Evolutionary conservation across 2,329 filamentous ascomycete species (phyloP).

Genomic region (Dactylellina parvicollis): DNA sequence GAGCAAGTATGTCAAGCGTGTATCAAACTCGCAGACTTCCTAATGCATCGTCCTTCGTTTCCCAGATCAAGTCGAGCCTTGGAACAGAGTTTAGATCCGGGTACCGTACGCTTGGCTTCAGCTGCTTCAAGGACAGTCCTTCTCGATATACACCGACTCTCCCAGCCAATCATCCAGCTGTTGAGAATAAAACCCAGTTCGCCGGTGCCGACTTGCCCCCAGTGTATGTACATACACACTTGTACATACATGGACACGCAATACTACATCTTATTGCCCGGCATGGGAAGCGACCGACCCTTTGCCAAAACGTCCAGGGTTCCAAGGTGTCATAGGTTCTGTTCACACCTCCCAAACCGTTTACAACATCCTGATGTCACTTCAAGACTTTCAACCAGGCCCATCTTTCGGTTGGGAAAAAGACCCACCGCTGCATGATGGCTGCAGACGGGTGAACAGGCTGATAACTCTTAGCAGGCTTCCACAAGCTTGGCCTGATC

Average conservation of each 20-base stretch:
- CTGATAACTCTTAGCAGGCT: slow-evolving; percentile 38
- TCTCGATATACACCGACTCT: slow-evolving; percentile 7
- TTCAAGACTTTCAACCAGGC: background rate
- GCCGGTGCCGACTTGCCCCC: no score
- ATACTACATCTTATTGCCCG: no score
- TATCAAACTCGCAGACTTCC: slow-evolving; percentile 32
- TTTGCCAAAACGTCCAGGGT: background rate
- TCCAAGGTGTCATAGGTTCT: slow-evolving; percentile 11
- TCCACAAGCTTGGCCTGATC: no score
- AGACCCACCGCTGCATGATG: slow-evolving; percentile 12
- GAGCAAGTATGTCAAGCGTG: background rate
- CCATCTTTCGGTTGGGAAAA: background rate
- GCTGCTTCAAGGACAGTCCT: slow-evolving; percentile 8
- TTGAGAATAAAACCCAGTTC: no score
- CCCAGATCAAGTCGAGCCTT: slow-evolving; percentile 24
- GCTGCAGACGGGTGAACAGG: slow-evolving; percentile 13
- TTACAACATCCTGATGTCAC: slow-evolving; percentile 37
- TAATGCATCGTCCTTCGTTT: slow-evolving; percentile 42
- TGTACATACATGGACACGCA: no score
- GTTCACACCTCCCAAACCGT: slow-evolving; percentile 15
- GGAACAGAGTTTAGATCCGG: slow-evolving; percentile 7
- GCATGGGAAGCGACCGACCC: background rate
- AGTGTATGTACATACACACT: no score
- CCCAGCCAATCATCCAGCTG: slow-evolving; percentile 6
- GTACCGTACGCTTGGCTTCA: slow-evolving; percentile 33